phyloP scores from a whole-genome alignment of 495 filamentous ascomycete species.

The Neurospora sp. region DNA sequence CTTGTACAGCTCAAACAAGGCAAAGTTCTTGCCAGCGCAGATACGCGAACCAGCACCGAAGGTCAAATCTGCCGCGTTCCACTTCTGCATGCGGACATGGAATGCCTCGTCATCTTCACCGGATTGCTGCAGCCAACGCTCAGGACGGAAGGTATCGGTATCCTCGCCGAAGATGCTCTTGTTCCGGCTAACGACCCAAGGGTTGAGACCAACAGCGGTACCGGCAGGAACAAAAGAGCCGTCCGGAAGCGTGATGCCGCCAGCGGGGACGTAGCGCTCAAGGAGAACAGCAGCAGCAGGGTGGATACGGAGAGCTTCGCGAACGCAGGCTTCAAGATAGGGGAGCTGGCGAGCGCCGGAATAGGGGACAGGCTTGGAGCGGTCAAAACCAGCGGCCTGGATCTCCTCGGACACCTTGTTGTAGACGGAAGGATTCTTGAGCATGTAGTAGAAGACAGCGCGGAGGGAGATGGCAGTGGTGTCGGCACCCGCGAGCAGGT shows the following conservation, averaged over 20 bases:
- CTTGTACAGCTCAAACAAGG: constrained; percentile 54
- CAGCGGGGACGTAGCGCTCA: constrained; percentile 35
- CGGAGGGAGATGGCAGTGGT: constrained; percentile 30
- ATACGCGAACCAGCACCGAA: constrained; percentile 53
- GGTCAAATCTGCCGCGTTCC: constrained; percentile 19
- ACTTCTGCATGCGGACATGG: constrained; percentile 8
- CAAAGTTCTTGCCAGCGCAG: constrained; percentile 56
- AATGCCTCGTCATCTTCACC: constrained; percentile 17
- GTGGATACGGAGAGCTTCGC: constrained; percentile 42
- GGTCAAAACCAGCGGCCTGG: neutral
- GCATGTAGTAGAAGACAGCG: constrained; percentile 21
- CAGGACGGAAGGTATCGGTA: constrained; percentile 41
- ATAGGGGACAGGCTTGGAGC: constrained; percentile 7
- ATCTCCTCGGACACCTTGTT: constrained; percentile 17
- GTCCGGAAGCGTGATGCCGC: constrained; percentile 39
- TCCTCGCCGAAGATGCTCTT: constrained; percentile 35
- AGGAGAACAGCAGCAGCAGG: constrained; percentile 36
- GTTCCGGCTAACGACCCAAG: constrained; percentile 25
- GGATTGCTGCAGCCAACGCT: constrained; percentile 30
- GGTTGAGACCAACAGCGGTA: constrained; percentile 17
- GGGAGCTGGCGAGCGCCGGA: constrained; percentile 20
- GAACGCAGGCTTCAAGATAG: constrained; percentile 44
- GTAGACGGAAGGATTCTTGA: constrained; percentile 19
- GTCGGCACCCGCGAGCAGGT: constrained; percentile 34
- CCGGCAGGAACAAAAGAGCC: constrained; percentile 44